phyloP scores from a whole-genome alignment of 202 grass and related monocot genomes.

The Bolboschoenoplectus hybrid region DNA sequence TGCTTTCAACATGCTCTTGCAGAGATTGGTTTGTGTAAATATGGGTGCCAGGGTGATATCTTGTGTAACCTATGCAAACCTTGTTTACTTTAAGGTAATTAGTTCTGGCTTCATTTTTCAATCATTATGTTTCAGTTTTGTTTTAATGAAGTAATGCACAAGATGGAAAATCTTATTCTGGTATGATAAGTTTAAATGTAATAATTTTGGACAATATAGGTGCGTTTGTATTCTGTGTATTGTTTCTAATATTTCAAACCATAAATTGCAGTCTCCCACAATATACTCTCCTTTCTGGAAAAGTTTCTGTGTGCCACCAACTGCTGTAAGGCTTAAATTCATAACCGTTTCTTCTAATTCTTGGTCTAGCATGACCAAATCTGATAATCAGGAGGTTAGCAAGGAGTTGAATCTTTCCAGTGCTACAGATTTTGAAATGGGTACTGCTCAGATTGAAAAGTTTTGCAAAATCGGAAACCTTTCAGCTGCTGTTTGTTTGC shows the following conservation, averaged over 20 bases:
- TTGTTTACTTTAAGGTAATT: conserved; percentile 22
- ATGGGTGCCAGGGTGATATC: conserved; percentile 1
- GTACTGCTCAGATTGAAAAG: conserved; percentile 44
- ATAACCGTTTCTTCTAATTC: conserved; percentile 11
- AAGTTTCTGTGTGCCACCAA: neutral
- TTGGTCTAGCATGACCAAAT: conserved; percentile 17
- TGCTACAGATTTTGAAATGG: conserved; percentile 9
- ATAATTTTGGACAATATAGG: neutral
- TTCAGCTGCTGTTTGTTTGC: conserved; percentile 45
- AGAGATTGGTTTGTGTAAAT: conserved; percentile 22
- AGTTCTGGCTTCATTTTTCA: neutral
- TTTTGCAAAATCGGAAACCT: conserved; percentile 61
- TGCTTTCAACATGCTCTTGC: conserved; percentile 19
- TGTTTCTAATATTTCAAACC: neutral
- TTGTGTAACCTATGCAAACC: conserved; percentile 9
- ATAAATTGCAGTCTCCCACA: conserved; percentile 35
- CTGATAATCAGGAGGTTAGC: conserved; percentile 35
- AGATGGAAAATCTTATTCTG: neutral
- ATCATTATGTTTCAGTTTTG: neutral
- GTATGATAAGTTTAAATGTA: neutral
- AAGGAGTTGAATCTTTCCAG: conserved; percentile 29
- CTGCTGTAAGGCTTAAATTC: conserved; percentile 19
- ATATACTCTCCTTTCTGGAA: neutral
- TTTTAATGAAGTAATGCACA: neutral
- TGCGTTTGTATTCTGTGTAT: neutral